These are phyloP conservation scores for Wickerhamiella brachini DNA, from an alignment of 805 yeast species.

Conservation along the genomic window DNA sequence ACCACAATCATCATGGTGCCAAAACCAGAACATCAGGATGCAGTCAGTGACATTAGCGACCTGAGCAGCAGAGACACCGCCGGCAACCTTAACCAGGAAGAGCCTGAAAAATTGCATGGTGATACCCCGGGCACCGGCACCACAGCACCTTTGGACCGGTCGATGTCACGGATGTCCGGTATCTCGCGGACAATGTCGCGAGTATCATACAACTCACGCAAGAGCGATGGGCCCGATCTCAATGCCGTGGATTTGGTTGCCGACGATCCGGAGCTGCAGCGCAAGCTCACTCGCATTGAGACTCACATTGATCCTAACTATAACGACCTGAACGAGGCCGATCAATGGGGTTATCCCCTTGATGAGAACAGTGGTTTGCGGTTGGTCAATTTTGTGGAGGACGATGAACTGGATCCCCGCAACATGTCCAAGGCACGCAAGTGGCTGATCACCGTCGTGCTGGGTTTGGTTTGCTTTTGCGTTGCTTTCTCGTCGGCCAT, in stretches of 20 bases:
- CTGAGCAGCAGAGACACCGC: not conserved
- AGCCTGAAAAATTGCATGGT: not conserved
- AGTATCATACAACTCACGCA: not conserved
- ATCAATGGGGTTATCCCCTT: not conserved
- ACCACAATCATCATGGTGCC: not conserved
- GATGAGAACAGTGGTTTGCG: not conserved
- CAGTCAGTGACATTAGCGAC: not conserved
- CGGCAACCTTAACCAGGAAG: not conserved
- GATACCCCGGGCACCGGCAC: not conserved
- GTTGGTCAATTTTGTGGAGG: not conserved
- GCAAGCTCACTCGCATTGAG: not conserved
- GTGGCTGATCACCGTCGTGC: slow-evolving; percentile 40
- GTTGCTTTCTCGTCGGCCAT: slow-evolving; percentile 93
- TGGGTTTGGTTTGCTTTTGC: slow-evolving; percentile 63
- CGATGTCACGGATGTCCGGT: not conserved
- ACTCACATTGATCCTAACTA: not conserved
- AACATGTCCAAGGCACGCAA: slow-evolving; percentile 6
- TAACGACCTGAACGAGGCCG: not conserved
- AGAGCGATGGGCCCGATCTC: not conserved
- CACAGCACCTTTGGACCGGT: not conserved
- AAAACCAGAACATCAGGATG: not conserved
- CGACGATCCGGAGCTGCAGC: not conserved
- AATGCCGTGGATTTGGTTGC: not conserved
- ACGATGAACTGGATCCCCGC: not conserved
- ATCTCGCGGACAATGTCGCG: not conserved